Evolutionary conservation across 768 basidiomycete species (phyloP).

Genomic region (Boletus rubescentipes): DNA sequence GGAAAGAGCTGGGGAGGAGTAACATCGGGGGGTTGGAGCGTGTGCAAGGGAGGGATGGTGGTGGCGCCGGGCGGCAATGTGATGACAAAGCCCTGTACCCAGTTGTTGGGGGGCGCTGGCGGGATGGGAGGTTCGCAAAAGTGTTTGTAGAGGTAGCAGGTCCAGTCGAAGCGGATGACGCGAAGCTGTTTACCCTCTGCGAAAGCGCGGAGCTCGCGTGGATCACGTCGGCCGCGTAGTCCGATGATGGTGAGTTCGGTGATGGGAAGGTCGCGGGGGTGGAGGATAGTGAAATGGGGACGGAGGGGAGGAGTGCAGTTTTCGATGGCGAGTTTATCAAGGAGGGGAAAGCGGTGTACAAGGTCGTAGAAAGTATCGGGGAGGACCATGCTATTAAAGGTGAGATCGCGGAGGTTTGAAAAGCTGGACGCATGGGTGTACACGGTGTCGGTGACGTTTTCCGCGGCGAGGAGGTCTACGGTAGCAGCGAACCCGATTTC

Average conservation of each 20-base stretch:
- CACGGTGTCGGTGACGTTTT: slow-evolving; percentile 15
- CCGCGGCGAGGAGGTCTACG: slow-evolving; percentile 25
- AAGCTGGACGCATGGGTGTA: slow-evolving; percentile 28
- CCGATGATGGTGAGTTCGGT: slow-evolving; percentile 42
- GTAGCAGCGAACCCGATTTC: slow-evolving; percentile 17
- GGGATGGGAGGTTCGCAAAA: slow-evolving; percentile 12
- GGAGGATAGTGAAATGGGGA: slow-evolving; percentile 16
- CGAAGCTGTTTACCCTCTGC: slow-evolving; percentile 38
- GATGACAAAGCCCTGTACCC: slow-evolving; percentile 15
- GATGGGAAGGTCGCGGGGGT: slow-evolving; percentile 41
- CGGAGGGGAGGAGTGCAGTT: slow-evolving; percentile 34
- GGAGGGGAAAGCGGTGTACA: slow-evolving; percentile 37
- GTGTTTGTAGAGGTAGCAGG: slow-evolving; percentile 38
- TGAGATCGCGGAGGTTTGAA: slow-evolving; percentile 36
- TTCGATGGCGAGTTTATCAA: slow-evolving; percentile 42
- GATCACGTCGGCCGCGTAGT: slow-evolving; percentile 31
- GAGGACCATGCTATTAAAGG: slow-evolving; percentile 38
- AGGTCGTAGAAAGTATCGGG: slow-evolving; percentile 35
- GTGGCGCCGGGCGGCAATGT: slow-evolving; percentile 5
- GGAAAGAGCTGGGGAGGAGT: neutral
- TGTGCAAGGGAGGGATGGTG: slow-evolving; percentile 6
- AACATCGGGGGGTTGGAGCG: slow-evolving; percentile 1
- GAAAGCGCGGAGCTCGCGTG: slow-evolving; percentile 31
- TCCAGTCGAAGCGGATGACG: slow-evolving; percentile 45
- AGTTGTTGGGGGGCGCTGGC: slow-evolving; percentile 3